A percentile compares a stretch with the other conserved stretches of the same genome.
Conservation (phyloP, 2,329 filamentous ascomycete genomes). For the Clonostachys rhizophaga region DNA sequence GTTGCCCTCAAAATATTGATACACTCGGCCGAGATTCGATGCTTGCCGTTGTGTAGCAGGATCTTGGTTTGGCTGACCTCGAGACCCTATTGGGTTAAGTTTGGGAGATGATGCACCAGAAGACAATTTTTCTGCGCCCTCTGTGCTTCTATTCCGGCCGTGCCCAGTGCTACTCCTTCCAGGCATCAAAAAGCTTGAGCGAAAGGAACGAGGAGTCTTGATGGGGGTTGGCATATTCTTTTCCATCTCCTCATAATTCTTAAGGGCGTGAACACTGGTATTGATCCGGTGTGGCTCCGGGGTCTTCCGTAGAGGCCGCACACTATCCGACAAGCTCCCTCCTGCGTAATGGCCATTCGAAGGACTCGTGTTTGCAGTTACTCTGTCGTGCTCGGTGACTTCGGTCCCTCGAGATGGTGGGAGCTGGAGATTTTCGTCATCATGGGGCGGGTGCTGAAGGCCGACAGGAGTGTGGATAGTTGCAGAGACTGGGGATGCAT, state of each 20-base stretch:
- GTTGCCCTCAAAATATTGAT: constrained; percentile 92
- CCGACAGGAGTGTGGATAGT: constrained; percentile 45
- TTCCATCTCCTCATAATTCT: constrained; percentile 47
- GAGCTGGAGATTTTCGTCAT: constrained; percentile 47
- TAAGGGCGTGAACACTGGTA: constrained; percentile 49
- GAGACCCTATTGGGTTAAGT: constrained; percentile 43
- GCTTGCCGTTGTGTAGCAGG: constrained; percentile 22
- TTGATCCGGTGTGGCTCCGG: constrained; percentile 12
- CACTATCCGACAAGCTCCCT: constrained; percentile 70
- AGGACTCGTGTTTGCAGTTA: constrained; percentile 71
- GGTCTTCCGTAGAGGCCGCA: constrained; percentile 65
- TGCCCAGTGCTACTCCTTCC: constrained; percentile 45
- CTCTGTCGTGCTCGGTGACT: constrained; percentile 70
- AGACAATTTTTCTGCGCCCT: constrained; percentile 77
- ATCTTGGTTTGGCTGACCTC: constrained; percentile 3
- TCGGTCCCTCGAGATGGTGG: constrained; percentile 77
- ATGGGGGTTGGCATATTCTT: constrained; percentile 50
- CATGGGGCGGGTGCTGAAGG: constrained; percentile 18
- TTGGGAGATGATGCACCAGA: constrained; percentile 74
- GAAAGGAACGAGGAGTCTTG: constrained; percentile 72
- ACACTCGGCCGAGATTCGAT: constrained; percentile 58
- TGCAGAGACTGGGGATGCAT: constrained; percentile 41
- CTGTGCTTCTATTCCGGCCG: constrained; percentile 49
- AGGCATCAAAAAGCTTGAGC: constrained; percentile 68
- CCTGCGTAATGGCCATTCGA: constrained; percentile 51